Evolutionary conservation across 2,329 filamentous ascomycete species (phyloP), one percentile per base, ranked within the genome.

Genomic region (Clarireedia hainanense): DNA sequence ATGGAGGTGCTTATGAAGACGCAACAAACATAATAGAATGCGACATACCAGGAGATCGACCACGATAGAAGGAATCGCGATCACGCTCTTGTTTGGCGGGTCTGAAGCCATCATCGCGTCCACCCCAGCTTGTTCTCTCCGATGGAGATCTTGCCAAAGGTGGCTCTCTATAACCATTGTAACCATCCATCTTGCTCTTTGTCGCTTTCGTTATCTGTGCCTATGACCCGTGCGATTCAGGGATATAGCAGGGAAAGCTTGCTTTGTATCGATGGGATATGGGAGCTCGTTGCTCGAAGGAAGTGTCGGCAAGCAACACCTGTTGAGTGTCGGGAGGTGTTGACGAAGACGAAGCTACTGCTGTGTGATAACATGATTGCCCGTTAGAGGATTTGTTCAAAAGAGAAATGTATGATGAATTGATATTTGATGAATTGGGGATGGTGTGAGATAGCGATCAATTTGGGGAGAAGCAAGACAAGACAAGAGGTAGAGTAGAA

Each of bases 41-140:
- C 14, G 42, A 79, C 84, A 69, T 78, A 89, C 86, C 84, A 70
- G 86, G 85, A 64, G 86, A 89, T 69, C 86, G 80, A 58, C 79
- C 80, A 57, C 85, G 79, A 63, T 86, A 84, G 60, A 84, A 85
- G 43, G 74, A 77, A 65, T 87, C 83, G 49, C 75, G 73, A 58
- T 79, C 73, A 20, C 83, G 80, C 30, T 63, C 26, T 20, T 62
- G 63, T 47, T 69, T 65, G 43, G 36, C 12, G 24, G 20, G 39
- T 57, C 57, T 54, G 20, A 62, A 61, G 39, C 36, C 58, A 43
- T 60, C 48, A 55, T 66, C 65, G 47, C 66, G 67, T 62, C 66
- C 63, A 53, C 63, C 63, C 67, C 68, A 70, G 42, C 58, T 66
- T 50, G 65, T 62, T 60, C 68, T 67, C 57, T 69, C 67, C 9